Evolutionary conservation across 2,329 filamentous ascomycete genomes (phyloP), one percentile per base, ranked within the genome.

Genomic region (Stachybotrys chartarum): DNA sequence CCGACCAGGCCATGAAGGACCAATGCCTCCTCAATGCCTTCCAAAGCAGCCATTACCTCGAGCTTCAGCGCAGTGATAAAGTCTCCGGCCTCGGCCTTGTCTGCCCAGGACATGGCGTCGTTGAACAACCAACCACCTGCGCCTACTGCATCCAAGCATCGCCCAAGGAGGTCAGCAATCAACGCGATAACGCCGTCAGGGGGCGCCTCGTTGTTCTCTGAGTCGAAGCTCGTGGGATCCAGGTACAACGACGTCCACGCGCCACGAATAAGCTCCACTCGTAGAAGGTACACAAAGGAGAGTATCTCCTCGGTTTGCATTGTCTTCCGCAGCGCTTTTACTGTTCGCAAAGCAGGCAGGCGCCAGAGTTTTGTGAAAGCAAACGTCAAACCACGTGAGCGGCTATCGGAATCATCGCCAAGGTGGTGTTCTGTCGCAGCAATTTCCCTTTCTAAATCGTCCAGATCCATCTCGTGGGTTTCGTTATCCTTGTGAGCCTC

Each of bases 211-310:
- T 69, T 69, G 50, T 66, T 66, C 54, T 72, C 71, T 1, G 65
- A 59, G 51, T 81, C 77, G 32, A 77, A 72, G 53, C 75, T 70
- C 16, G 79, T 78, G 11, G 74, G 70, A 62, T 88, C 86, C 44
- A 88, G 72, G 68, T 91, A 91, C 24, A 82, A 78, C 17, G 84
- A 82, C 0, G 87, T 90, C 89, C 89, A 93, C 35, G 86, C 85
- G 56, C 88, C 88, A 60, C 85, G 83, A 53, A 85, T 82, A 50
- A 93, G 78, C 71, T 92, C 87, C 59, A 87, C 78, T 55, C 88
- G 84, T 32, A 93, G 77, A 6, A 91, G 76, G 60, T 87, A 82
- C 61, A 92, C 86, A 54, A 93, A 78, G 42, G 85, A 84, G 11
- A 90, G 75, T 30, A 88, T 82, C 61, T 92, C 86, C 59, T 86